Base-by-base conservation (phyloP, 352 stramenopile species). In the Phytopythium vexans region DNA sequence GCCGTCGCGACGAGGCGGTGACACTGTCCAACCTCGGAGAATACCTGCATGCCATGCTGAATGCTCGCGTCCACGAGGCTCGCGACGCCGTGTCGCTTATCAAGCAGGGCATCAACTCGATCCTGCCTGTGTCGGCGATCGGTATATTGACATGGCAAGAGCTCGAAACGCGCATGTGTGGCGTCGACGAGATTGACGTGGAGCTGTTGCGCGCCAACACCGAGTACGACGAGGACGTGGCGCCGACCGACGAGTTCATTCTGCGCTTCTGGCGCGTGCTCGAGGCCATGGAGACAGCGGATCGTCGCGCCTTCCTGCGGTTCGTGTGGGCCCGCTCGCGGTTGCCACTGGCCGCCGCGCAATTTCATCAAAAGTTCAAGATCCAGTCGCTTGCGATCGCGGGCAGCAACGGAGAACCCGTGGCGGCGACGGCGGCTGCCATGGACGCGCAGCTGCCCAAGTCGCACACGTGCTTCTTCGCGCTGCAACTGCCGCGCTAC, bases 381-480 rank as follows among this genome's bases (percentile, higher is more conserved):
- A 89, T 94, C 52, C 85, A 94, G 62, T 82, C 75, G 2, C 62
- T 89, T 4, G 60, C 62, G 2, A 62, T 63, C 1, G 57, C 62
- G 4, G 55, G 54, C 4, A 55, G 14, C 32, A 52, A 64, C 2
- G 41, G 32, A 33, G 61, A 52, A 21, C 41, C 50, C 7, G 39
- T 9, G 2, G 4, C 35, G 4, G 14, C 43, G 1, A 38, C 41
- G 6, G 34, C 54, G 7, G 48, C 37, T 6, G 59, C 55, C 32
- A 70, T 84, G 53, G 83, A 94, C 54, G 66, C 68, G 15, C 72
- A 89, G 42, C 70, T 95, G 10, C 85, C 85, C 8, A 92, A 88
- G 58, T 90, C 85, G n/a, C 83, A 95, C 71, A 95, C 85, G 38
- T 95, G 85, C 57, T 95, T 95, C 60, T 95, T 95, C 41, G 76